A percentile compares a stretch with the other conserved stretches of the same genome.
phyloP scores from a whole-genome alignment of 2,329 filamentous ascomycete genomes.

The Penicillium sp. region DNA sequence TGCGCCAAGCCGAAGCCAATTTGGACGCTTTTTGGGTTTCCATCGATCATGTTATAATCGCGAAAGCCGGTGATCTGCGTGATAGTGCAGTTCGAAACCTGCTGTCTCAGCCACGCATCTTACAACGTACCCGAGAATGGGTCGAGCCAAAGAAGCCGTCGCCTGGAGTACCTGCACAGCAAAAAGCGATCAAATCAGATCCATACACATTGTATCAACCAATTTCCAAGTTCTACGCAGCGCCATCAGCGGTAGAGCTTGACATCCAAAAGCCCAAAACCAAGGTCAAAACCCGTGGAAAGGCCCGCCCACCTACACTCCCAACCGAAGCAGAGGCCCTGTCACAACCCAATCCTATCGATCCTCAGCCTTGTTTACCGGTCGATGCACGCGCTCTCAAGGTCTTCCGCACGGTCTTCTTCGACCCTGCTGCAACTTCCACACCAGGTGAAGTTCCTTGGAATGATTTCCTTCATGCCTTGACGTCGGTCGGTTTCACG shows the following conservation, averaged over 20 bases:
- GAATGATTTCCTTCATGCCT: conserved; percentile 44
- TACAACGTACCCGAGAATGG: neutral
- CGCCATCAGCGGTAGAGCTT: neutral
- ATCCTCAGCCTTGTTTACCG: neutral
- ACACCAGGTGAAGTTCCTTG: neutral
- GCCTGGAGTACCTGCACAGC: neutral
- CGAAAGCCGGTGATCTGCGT: neutral
- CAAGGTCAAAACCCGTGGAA: neutral
- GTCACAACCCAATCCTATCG: neutral
- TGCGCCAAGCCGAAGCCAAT: neutral
- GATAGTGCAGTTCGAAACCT: neutral
- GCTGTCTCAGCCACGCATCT: neutral
- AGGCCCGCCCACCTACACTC: neutral
- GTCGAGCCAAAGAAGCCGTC: neutral
- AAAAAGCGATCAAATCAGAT: neutral
- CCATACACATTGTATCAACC: neutral
- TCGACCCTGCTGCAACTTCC: neutral
- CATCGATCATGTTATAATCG: neutral
- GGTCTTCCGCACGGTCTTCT: neutral
- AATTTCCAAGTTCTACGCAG: neutral
- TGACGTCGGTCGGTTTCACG: conserved; percentile 57
- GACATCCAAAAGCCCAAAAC: neutral
- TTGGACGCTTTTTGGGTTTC: neutral
- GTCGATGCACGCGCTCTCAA: neutral
- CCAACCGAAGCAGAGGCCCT: neutral